Evolutionary conservation across 202 grass and related monocot genomes (phyloP), one percentile per base, ranked within the genome.

Genomic region (Dendrocalamus latiflorus): DNA sequence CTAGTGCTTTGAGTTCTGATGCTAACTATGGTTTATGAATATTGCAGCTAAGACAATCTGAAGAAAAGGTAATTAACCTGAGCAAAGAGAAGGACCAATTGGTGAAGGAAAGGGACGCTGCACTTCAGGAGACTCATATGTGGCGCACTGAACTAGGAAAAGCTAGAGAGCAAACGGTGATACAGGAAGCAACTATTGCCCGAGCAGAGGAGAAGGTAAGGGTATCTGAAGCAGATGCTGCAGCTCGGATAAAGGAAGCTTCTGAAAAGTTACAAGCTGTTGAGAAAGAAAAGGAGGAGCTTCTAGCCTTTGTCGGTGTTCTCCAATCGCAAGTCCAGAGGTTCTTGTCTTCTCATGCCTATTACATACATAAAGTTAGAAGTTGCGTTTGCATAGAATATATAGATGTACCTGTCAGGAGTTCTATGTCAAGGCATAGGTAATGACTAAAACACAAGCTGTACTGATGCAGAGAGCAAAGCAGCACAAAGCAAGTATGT

Each of bases 71-170:
- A 21, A 89, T 86, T 30, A 80, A 67, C 79, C 81, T 93, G 64
- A 89, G 81, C 68, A 95, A 83, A 88, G 85, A 90, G 82, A 91
- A 91, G 87, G 91, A 95, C 28, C 83, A 87, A 75, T 86, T 99
- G 74, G 76, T 90, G 70, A 99, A 92, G 81, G 93, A 99, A 87
- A 94, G 91, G 54, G 91, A 99, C 44, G 80, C 89, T 43, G 91
- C 91, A 76, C 56, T 95, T 72, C 91, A 91, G 75, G 96, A 99
- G 68, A 83, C 96, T 65, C 89, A 95, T 39, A 67, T 96, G 87
- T 96, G 93, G 93, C 91, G 89, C 30, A 91, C 88, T 84, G 93
- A 99, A 89, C 89, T 99, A 82, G 93, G 89, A 62, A 95, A 99
- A 78, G 96, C 96, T 76, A 91, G 89, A 85, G 96, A 96, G 78